A percentile compares a stretch with the other conserved stretches of the same genome.
Evolutionary conservation across 2,329 filamentous ascomycete species (phyloP).

Genomic region (Alternaria triticina): DNA sequence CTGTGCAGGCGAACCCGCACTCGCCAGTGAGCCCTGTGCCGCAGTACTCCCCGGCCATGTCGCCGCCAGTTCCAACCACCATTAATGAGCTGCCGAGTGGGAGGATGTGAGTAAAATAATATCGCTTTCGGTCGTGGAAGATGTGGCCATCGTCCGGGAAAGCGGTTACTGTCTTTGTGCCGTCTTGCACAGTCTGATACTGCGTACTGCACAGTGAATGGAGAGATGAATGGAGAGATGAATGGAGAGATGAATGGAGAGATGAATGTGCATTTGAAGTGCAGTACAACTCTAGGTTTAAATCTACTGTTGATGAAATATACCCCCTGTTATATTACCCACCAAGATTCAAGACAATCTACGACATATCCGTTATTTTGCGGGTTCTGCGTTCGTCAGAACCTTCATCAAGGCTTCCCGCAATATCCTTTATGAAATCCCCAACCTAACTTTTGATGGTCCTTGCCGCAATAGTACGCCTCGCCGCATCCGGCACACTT

Average conservation of each 20-base stretch:
- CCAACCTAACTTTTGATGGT: not conserved
- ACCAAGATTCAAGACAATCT: not conserved
- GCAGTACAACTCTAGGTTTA: not conserved
- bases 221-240: not conserved
- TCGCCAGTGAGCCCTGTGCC: slow-evolving; percentile 16
- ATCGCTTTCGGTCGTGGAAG: not conserved
- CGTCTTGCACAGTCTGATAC: not conserved
- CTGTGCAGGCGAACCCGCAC: slow-evolving; percentile 4
- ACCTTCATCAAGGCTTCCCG: not conserved
- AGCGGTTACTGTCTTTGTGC: not conserved
- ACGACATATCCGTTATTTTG: not conserved
- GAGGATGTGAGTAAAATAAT: slow-evolving; percentile 6
- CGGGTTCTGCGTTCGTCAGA: not conserved
- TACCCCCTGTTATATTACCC: not conserved
- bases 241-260: not conserved
- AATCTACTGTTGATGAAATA: not conserved
- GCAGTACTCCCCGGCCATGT: slow-evolving; percentile 9
- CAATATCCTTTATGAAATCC: slow-evolving; percentile 1
- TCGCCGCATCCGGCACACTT: slow-evolving; percentile 1
- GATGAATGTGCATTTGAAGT: not conserved
- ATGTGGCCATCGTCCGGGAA: not conserved
- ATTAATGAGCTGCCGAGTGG: slow-evolving; percentile 14
- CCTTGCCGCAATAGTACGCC: slow-evolving; percentile 1
- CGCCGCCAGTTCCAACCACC: not conserved
- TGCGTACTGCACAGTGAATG: not conserved